phyloP scores from a whole-genome alignment of 2,329 filamentous ascomycete species.

The Pseudogymnoascus sp. region DNA sequence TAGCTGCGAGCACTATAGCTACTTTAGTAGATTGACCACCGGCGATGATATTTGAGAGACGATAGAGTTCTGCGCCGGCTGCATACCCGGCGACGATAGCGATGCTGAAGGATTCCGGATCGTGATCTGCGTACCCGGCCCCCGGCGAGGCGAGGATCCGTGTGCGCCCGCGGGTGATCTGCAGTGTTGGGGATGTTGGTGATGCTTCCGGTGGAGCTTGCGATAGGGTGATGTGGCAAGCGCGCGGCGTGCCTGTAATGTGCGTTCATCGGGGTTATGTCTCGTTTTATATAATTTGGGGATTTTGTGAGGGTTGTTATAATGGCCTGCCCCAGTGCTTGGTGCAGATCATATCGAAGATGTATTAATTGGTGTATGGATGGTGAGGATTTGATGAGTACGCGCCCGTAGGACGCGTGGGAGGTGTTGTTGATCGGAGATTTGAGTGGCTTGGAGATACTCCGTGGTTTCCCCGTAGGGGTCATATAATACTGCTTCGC shows the following conservation, averaged over 20 bases:
- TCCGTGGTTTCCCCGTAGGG: background rate
- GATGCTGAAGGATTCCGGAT: background rate
- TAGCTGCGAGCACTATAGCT: background rate
- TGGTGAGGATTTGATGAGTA: background rate
- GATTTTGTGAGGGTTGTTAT: background rate
- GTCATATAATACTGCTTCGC: background rate
- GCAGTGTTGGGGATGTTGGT: background rate
- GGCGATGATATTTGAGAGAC: background rate
- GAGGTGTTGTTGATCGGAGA: background rate
- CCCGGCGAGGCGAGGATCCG: background rate
- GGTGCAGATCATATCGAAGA: too few relatives aligned
- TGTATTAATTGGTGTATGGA: background rate
- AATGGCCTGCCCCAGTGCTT: too few relatives aligned
- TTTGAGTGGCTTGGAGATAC: background rate
- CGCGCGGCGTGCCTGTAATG: background rate
- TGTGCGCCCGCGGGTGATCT: background rate
- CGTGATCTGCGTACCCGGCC: background rate
- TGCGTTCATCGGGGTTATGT: background rate
- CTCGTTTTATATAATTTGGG: background rate
- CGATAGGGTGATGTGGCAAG: background rate
- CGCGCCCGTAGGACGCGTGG: background rate
- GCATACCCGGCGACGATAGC: background rate
- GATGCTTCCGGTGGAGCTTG: background rate
- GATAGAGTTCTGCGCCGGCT: background rate
- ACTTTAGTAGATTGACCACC: background rate